Evolutionary conservation across 108 stramenopile genomes (phyloP).

Genomic region (Aureococcus anophagefferens): DNA sequence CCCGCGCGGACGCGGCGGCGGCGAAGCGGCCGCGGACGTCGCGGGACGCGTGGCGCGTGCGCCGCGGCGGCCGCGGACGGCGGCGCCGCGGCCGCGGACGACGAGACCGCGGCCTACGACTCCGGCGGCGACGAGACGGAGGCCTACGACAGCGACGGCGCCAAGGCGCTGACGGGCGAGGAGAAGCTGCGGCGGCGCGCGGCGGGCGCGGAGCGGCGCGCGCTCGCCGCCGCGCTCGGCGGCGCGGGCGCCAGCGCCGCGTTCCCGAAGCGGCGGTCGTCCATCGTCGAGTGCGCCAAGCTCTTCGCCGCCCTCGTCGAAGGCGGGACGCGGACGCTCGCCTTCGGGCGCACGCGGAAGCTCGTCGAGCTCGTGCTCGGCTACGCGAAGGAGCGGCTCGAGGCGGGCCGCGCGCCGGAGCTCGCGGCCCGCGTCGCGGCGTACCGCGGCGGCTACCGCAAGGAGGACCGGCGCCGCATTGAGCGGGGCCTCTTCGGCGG

Average conservation of each 20-base stretch:
- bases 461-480: slow-evolving; percentile 65
- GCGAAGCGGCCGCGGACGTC: too few relatives aligned
- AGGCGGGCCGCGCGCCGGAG: too few relatives aligned
- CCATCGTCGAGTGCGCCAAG: slow-evolving; percentile 79
- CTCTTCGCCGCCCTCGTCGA: slow-evolving; percentile 66
- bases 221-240: slow-evolving; percentile 10
- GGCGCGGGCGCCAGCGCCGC: neutral
- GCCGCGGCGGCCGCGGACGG: too few relatives aligned
- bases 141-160: too few relatives aligned
- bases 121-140: too few relatives aligned
- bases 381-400: slow-evolving; percentile 31
- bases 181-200: too few relatives aligned
- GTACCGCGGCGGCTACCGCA: slow-evolving; percentile 22
- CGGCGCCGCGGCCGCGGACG: neutral
- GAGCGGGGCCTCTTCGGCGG: slow-evolving; percentile 74
- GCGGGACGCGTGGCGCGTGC: too few relatives aligned
- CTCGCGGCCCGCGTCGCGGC: too few relatives aligned
- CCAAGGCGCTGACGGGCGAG: too few relatives aligned
- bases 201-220: slow-evolving; percentile 6
- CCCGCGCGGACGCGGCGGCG: too few relatives aligned
- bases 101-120: neutral
- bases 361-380: slow-evolving; percentile 67
- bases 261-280: neutral
- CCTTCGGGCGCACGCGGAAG: slow-evolving; percentile 81
- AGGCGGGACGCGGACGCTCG: slow-evolving; percentile 67